These are phyloP conservation scores for Starmerella asiatica DNA, from an alignment of 805 yeast species.

Conservation along the genomic window DNA sequence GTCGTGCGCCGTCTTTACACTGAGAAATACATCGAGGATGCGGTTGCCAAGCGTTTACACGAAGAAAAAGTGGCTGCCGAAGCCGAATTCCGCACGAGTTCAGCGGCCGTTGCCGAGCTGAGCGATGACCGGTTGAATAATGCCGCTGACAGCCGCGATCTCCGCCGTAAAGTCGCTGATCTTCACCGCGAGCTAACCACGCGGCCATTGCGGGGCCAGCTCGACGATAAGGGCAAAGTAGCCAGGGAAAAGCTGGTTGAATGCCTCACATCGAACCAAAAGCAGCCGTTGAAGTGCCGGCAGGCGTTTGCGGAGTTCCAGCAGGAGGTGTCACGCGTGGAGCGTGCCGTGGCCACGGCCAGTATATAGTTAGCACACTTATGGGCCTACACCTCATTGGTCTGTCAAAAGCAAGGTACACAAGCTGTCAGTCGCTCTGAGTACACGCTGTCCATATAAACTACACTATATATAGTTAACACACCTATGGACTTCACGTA, in stretches of 20 bases:
- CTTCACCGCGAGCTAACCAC: conserved; percentile 23
- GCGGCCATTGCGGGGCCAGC: conserved; percentile 25
- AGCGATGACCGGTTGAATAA: conserved; percentile 14
- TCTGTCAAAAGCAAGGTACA: too few relatives aligned
- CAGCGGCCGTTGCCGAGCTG: conserved; percentile 8
- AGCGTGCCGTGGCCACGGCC: conserved; percentile 9
- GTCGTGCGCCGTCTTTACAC: conserved; percentile 27
- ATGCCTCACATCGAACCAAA: conserved; percentile 24
- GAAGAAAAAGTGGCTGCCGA: conserved; percentile 24
- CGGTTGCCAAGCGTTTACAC: conserved; percentile 26
- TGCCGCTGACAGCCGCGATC: conserved; percentile 13
- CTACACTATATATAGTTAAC: too few relatives aligned
- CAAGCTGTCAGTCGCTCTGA: too few relatives aligned
- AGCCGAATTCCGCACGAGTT: conserved; percentile 19
- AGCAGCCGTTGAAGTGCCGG: conserved; percentile 26
- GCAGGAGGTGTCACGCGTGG: conserved; percentile 13
- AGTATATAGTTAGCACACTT: too few relatives aligned
- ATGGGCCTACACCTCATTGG: too few relatives aligned
- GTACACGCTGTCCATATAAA: too few relatives aligned
- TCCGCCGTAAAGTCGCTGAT: conserved; percentile 22
- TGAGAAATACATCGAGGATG: conserved; percentile 27
- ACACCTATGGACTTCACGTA: too few relatives aligned
- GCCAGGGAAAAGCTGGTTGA: conserved; percentile 24
- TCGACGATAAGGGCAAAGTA: conserved; percentile 21
- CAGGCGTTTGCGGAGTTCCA: conserved; percentile 23